Conservation (phyloP, 2,329 filamentous ascomycete genomes). For the Lithohypha guttulata region DNA sequence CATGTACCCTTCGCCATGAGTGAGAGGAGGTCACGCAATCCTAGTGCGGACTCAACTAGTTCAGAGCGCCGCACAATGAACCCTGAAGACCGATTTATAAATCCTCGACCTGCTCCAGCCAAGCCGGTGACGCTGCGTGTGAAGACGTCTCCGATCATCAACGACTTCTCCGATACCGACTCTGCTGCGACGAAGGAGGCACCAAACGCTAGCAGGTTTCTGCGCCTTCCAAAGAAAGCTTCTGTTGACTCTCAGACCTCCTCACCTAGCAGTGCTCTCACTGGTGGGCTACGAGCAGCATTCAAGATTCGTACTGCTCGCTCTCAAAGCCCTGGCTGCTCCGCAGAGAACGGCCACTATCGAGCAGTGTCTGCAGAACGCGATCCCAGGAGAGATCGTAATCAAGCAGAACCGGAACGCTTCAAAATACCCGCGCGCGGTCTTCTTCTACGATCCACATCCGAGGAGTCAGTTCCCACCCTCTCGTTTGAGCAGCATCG, state of each 20-base stretch:
- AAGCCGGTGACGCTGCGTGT: slow-evolving; percentile 35
- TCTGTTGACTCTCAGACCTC: slow-evolving; percentile 15
- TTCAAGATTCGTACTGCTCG: slow-evolving; percentile 8
- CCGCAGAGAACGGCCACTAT: not conserved
- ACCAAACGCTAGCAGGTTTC: slow-evolving; percentile 14
- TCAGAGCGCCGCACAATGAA: slow-evolving; percentile 63
- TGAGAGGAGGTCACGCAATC: slow-evolving; percentile 46
- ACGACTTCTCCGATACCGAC: slow-evolving; percentile 2
- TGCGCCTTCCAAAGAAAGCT: slow-evolving; percentile 21
- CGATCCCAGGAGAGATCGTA: not conserved
- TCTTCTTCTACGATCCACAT: slow-evolving; percentile 1
- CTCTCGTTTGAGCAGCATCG: slow-evolving; percentile 31
- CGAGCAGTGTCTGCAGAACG: slow-evolving; percentile 4
- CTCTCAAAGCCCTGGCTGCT: slow-evolving; percentile 2
- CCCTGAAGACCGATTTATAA: slow-evolving; percentile 63
- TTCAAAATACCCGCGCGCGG: not conserved
- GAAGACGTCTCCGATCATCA: slow-evolving; percentile 31
- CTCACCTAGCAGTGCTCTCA: not conserved
- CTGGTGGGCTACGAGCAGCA: slow-evolving; percentile 6
- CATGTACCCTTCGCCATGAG: slow-evolving; percentile 62
- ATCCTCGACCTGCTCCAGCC: slow-evolving; percentile 50
- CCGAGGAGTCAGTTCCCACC: slow-evolving; percentile 2
- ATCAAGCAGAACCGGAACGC: not conserved
- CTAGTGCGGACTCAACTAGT: slow-evolving; percentile 51
- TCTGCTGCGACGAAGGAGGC: slow-evolving; percentile 4